Percentiles rank a stretch among this genome's conserved stretches.
These are phyloP conservation scores for Berberis thunbergii DNA, from an alignment of 164 flowering plant genomes.

Conservation along the genomic window DNA sequence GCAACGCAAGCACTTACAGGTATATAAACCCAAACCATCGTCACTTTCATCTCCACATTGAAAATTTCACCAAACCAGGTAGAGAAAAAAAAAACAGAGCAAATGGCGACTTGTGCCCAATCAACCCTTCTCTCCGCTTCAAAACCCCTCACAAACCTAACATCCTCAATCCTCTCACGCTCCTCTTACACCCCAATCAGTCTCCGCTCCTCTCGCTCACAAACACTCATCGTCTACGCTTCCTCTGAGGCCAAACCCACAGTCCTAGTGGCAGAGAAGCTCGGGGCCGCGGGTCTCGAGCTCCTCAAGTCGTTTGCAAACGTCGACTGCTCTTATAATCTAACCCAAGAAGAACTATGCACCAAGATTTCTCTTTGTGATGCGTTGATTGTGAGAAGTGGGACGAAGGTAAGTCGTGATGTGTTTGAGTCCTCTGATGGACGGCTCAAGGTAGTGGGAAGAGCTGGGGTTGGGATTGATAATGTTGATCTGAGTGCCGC, in stretches of 20 bases:
- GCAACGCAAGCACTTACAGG: too few relatives aligned
- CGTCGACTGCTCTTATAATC: constrained; percentile 70
- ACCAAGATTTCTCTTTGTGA: constrained; percentile 68
- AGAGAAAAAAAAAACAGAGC: too few relatives aligned
- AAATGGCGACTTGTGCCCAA: background rate
- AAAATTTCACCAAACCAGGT: too few relatives aligned
- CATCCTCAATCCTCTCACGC: background rate
- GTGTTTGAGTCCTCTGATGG: constrained; percentile 80
- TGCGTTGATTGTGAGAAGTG: constrained; percentile 89
- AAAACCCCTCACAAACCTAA: background rate
- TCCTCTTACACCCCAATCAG: background rate
- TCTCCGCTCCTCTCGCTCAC: background rate
- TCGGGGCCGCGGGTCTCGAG: constrained; percentile 58
- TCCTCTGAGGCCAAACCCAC: constrained; percentile 29
- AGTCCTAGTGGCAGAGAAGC: constrained; percentile 84
- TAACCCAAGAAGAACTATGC: constrained; percentile 68
- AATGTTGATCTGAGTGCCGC: constrained; percentile 96
- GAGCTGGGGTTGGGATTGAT: constrained; percentile 96
- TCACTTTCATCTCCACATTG: too few relatives aligned
- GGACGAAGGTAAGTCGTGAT: constrained; percentile 72
- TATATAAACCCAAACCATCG: too few relatives aligned
- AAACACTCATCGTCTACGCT: background rate
- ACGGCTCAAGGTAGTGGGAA: constrained; percentile 76
- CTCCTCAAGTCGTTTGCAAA: constrained; percentile 67
- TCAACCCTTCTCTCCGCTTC: background rate